These are phyloP conservation scores for Colletotrichum horii DNA, from an alignment of 2,329 filamentous ascomycete species.

Conservation along the genomic window DNA sequence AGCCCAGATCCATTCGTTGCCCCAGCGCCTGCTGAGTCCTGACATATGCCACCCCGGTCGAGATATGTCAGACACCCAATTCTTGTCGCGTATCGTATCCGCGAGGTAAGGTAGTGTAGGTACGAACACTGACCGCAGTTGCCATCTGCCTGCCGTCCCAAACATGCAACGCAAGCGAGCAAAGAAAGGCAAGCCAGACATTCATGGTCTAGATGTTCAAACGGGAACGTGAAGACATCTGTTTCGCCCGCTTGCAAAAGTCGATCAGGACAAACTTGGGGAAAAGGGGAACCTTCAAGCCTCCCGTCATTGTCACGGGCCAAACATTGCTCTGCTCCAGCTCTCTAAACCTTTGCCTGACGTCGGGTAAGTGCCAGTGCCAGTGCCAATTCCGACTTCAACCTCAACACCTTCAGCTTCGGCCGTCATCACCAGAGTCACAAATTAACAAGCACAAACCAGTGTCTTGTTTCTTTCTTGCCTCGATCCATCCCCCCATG, in stretches of 20 bases:
- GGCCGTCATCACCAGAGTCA: not conserved
- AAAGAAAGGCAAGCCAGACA: not conserved
- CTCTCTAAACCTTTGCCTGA: not conserved
- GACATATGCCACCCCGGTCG: slow-evolving; percentile 1
- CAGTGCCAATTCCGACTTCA: not conserved
- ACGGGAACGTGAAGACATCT: not conserved
- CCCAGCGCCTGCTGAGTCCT: slow-evolving; percentile 15
- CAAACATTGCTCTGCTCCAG: not conserved
- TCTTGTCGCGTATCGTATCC: not conserved
- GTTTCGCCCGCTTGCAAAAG: not conserved
- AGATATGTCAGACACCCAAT: slow-evolving; percentile 10
- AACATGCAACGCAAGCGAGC: not conserved
- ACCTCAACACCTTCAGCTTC: not conserved
- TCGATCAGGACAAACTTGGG: not conserved
- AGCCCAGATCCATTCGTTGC: slow-evolving; percentile 12
- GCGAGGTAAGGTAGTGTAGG: not conserved
- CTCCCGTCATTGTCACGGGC: not conserved
- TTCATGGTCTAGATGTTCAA: not conserved
- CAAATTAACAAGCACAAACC: not conserved
- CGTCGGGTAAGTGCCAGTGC: not conserved
- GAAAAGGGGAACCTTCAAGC: not conserved
- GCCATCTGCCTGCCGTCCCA: not conserved
- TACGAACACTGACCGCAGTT: not conserved
- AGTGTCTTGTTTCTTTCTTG: not conserved
- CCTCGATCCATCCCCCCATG: not conserved